Base-by-base conservation (phyloP, 2,329 filamentous ascomycete genomes). In the Stemphylium beticola region DNA sequence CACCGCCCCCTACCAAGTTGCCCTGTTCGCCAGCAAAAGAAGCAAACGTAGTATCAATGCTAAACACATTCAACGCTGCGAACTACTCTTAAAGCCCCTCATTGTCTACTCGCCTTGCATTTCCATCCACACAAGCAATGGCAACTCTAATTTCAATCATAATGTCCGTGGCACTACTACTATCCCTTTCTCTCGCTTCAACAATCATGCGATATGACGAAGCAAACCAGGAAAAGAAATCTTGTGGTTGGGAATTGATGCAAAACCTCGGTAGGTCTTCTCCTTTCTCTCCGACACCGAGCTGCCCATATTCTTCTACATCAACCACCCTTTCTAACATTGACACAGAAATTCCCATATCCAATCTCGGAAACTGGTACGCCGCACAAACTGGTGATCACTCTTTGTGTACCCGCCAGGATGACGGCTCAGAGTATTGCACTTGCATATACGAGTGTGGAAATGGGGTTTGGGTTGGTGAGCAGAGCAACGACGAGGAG, bases 381-480 rank as follows among this genome's bases (percentile, higher is more conserved):
- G 59, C 53, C 2, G 31, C 47, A 8, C 61, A 64, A 41, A 64
- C 58, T 0, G 50, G 49, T 14, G 57, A 64, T 42, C 50, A 52
- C 4, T 60, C 61, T 4, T 42, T 56, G 7, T 62, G 61, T n/a
- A 44, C 48, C 3, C 17, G 20, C 2, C 42, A 49, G 11, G 39
- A 41, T 10, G 38, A 45, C 2, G 59, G 50, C 3, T 42, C 31
- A 7, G 48, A 52, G 24, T 64, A 62, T 18, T 64, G 61, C 47
- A 60, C 58, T 4, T 64, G 58, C 26, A 57, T 64, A 6, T 62
- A 58, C n/a, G 53, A 62, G 33, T 64, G 61, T 20, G 58, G 61
- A 2, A 64, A 62, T 50, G 61, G 61, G 2, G 52, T 62, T 20
- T 64, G 61, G 61, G 34, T 4, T 4, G 53, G 43, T 32, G n/a